Percentiles rank a stretch among this genome's conserved stretches.
Conservation (phyloP, 1,284 basidiomycete species). For the Irpex sp. region DNA sequence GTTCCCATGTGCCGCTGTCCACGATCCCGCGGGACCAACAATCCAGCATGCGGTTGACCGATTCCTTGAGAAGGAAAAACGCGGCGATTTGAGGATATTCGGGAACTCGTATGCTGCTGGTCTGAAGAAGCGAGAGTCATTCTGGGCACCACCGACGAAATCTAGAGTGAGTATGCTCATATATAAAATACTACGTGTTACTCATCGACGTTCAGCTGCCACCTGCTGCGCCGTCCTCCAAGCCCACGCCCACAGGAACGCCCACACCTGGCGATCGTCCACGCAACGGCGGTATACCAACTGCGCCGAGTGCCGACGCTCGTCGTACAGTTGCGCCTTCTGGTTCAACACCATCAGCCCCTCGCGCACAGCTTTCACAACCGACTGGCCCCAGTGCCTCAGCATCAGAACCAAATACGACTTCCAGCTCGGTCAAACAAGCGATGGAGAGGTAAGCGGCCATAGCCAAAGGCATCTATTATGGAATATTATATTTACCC, state of each 20-base stretch:
- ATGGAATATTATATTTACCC: neutral
- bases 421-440: conserved; percentile 43
- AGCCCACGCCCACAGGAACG: conserved; percentile 29
- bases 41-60: conserved; percentile 67
- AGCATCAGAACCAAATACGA: conserved; percentile 22
- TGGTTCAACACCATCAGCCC: conserved; percentile 48
- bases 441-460: conserved; percentile 59
- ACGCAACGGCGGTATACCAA: conserved; percentile 31
- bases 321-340: conserved; percentile 30
- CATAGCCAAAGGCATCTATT: neutral
- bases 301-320: conserved; percentile 18
- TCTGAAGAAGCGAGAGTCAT: conserved; percentile 62
- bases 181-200: neutral
- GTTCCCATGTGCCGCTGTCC: conserved; percentile 72
- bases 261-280: conserved; percentile 34
- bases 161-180: conserved; percentile 14
- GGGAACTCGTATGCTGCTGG: conserved; percentile 75
- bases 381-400: conserved; percentile 20
- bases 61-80: conserved; percentile 70
- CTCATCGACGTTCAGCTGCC: conserved; percentile 20
- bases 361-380: conserved; percentile 42
- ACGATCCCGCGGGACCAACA: conserved; percentile 46
- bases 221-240: conserved; percentile 31
- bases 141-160: conserved; percentile 44
- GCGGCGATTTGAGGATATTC: conserved; percentile 80